Evolutionary conservation across 495 filamentous ascomycete genomes (phyloP).

Genomic region (Cryomyces minteri): DNA sequence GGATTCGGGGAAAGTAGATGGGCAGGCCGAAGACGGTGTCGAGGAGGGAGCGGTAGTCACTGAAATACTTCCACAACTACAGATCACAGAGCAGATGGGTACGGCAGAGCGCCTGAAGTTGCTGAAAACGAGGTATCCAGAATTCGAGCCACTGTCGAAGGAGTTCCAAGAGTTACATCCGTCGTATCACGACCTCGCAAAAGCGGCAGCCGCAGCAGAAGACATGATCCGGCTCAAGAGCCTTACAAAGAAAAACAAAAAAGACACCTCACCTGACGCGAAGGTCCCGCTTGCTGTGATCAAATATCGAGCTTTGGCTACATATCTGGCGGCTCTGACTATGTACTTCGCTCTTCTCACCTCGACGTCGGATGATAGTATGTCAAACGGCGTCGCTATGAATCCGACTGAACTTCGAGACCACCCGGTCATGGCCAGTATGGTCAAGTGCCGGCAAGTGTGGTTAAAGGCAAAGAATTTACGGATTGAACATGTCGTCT

Average conservation of each 20-base stretch:
- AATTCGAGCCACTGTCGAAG: conserved; percentile 69
- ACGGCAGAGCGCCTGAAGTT: conserved; percentile 58
- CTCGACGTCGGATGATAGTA: conserved; percentile 40
- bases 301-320: conserved; percentile 56
- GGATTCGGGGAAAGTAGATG: conserved; percentile 20
- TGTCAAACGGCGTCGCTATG: conserved; percentile 27
- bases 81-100: conserved; percentile 63
- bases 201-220: conserved; percentile 36
- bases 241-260: neutral
- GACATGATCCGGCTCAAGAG: conserved; percentile 17
- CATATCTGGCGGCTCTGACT: conserved; percentile 68
- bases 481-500: conserved; percentile 13
- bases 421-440: conserved; percentile 71
- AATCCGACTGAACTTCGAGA: conserved; percentile 59
- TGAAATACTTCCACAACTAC: conserved; percentile 65
- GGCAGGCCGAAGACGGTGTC: conserved; percentile 27
- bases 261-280: neutral
- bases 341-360: conserved; percentile 90
- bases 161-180: conserved; percentile 60
- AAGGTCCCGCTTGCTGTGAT: conserved; percentile 35
- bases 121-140: conserved; percentile 65
- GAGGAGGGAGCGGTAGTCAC: conserved; percentile 38
- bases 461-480: conserved; percentile 62
- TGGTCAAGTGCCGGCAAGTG: conserved; percentile 60
- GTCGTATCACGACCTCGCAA: conserved; percentile 34